Evolutionary conservation across 441 rosid species (phyloP), one percentile per base, ranked within the genome.

Genomic region (Erysimum pusillum): DNA sequence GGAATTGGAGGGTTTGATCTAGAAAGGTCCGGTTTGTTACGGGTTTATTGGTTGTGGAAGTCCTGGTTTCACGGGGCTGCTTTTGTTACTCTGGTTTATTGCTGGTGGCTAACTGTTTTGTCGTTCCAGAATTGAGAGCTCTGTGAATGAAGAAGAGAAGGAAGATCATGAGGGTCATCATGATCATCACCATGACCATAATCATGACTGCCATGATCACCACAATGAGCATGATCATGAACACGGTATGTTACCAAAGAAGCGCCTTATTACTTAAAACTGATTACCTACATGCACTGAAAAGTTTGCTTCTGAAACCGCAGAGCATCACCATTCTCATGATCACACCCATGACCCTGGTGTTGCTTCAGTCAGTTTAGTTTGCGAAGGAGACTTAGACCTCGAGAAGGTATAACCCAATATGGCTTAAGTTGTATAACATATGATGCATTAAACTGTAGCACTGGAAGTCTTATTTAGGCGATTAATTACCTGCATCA

Each of bases 1-100:
- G 98, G 99, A 44, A 89, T 93, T 79, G 98, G 99, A 73, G 99
- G 99, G 72, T 95, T 93, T 84, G 97, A 95, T 86, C 82, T 95
- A 79, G 99, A 93, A 83, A 90, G 99, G 97, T 95, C 60, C 56
- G 69, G 20, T 79, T 56, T 14, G 49, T 25, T 63, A 57, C 22
- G 44, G 44, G 17, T 62, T 32, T 46, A 22, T 38, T 44, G 14
- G 2, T 34, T 36, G 38, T 51, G 46, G 38, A 63, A 66, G 38
- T 59, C 64, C 78, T 72, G 51, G 38, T 38, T 39, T 61, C 32
- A 6, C 5, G 15, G 13, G 15, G 0, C 9, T 60, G 18, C 2
- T 41, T 63, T 51, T 51, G 14, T 62, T 38, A 52, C 34, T 31
- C 14, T 64, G 65, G 18, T 65, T 58, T 48, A 61, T 41, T 69